A percentile compares a stretch with the other conserved stretches of the same genome.
These are phyloP conservation scores for Bacidia gigantensis DNA, from an alignment of 495 filamentous ascomycete species.

Conservation along the genomic window DNA sequence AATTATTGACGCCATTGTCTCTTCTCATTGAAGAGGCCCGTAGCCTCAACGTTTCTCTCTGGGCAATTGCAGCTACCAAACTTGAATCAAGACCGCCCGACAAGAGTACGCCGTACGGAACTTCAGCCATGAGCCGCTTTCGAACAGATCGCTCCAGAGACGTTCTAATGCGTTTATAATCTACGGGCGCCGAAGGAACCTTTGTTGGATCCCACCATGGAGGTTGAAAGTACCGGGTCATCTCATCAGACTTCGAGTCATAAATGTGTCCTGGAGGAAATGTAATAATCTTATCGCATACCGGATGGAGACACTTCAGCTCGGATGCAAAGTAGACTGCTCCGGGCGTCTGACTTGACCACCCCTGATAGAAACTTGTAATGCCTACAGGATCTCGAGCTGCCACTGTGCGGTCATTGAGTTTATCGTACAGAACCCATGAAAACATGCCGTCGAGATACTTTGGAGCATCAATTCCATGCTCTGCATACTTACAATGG, in stretches of 20 bases:
- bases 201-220: slow-evolving; percentile 78
- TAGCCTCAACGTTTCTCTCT: slow-evolving; percentile 72
- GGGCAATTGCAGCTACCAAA: slow-evolving; percentile 87
- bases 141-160: slow-evolving; percentile 82
- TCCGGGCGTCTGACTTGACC: slow-evolving; percentile 66
- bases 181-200: slow-evolving; percentile 63
- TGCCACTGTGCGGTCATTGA: slow-evolving; percentile 75
- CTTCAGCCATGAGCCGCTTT: slow-evolving; percentile 96
- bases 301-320: slow-evolving; percentile 81
- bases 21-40: slow-evolving; percentile 38
- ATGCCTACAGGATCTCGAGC: slow-evolving; percentile 95
- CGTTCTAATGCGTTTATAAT: slow-evolving; percentile 51
- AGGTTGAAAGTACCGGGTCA: slow-evolving; percentile 79
- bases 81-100: slow-evolving; percentile 95
- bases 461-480: slow-evolving; percentile 87
- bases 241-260: slow-evolving; percentile 72
- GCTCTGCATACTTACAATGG: slow-evolving; percentile 61
- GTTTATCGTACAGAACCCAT: slow-evolving; percentile 93
- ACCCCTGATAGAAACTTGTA: slow-evolving; percentile 92
- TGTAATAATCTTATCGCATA: slow-evolving; percentile 86
- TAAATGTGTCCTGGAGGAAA: slow-evolving; percentile 95
- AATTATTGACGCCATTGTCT: slow-evolving; percentile 29
- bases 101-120: slow-evolving; percentile 89
- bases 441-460: slow-evolving; percentile 99
- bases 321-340: slow-evolving; percentile 94